Base-by-base conservation (phyloP, 148 eudicot species). In the Amaranthus palmeri region DNA sequence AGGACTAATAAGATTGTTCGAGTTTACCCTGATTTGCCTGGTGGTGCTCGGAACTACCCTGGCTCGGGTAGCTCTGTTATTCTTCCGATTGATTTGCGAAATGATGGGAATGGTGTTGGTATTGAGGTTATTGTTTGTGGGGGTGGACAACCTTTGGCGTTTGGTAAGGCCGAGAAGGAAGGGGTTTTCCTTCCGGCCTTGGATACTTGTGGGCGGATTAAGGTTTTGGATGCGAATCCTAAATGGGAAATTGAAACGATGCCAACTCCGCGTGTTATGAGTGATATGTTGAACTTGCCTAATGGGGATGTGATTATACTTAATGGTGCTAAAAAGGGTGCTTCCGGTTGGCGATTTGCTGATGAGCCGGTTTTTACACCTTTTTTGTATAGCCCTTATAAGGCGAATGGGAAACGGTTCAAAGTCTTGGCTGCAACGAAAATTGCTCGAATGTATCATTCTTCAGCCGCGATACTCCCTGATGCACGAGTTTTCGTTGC, bases 21-120 rank as follows among this genome's bases (percentile, higher is more conserved):
- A 0, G 70, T 60, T 41, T 85, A 84, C 72, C 96, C 97, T 0
- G 83, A 57, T 42, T 15, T 95, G 12, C 82, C 85, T 0, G 93
- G 92, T 4, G 97, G 98, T 2, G 76, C 93, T 8, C 82, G 99
- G 0, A 95, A 90, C 89, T 95, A 92, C 78, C 99, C 99, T 0
- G 86, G 89, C 1, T 91, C 99, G 0, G 99, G 80, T 2, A 49
- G 71, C 76, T 77, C 93, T 0, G 86, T 89, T 1, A 83, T 92
- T 52, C 87, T 95, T 44, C 89, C 97, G 2, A 73, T 95, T 14
- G 69, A 86, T 40, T 70, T 86, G 50, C 12, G 66, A 3, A 71
- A 74, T 25, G 15, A 64, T 0, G 68, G 15, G 9, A 71, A 54
- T 4, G 68, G 50, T 4, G 10, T 73, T 1, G 83, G 76, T 10